A percentile compares a stretch with the other conserved stretches of the same genome.
Evolutionary conservation across 495 filamentous ascomycete genomes (phyloP).

Genomic region (Talaromyces thailandensis): DNA sequence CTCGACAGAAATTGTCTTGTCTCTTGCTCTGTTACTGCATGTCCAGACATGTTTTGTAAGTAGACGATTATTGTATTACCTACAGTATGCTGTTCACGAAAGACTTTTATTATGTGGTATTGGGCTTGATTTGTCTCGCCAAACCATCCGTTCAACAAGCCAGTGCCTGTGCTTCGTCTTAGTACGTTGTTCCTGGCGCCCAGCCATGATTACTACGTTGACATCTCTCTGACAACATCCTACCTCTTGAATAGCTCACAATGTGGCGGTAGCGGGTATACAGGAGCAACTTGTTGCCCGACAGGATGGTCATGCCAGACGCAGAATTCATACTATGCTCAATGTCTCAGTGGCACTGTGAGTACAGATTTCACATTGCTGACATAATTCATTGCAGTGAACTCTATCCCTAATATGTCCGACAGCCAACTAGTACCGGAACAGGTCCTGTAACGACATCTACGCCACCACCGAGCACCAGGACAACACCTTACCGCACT

Average conservation of each 20-base stretch:
- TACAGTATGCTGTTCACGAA: neutral
- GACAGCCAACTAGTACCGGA: neutral
- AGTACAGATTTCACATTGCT: neutral
- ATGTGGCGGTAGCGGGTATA: neutral
- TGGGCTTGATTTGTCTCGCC: neutral
- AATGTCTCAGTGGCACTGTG: neutral
- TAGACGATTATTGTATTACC: neutral
- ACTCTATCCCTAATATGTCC: neutral
- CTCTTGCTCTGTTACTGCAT: neutral
- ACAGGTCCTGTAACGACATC: neutral
- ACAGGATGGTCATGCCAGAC: neutral
- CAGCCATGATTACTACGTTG: neutral
- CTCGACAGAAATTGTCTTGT: neutral
- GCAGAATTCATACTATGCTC: constrained; percentile 1
- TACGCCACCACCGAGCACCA: constrained; percentile 1
- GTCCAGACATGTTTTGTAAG: neutral
- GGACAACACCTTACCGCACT: neutral
- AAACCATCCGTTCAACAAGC: neutral
- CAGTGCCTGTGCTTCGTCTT: neutral
- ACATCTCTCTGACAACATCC: neutral
- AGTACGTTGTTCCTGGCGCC: neutral
- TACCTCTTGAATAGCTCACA: neutral
- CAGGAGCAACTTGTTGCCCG: neutral
- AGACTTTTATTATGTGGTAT: neutral
- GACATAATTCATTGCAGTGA: neutral